Evolutionary conservation across 208 protist species (phyloP), one percentile per base, ranked within the genome.

Genomic region (Crithidia bombi): DNA sequence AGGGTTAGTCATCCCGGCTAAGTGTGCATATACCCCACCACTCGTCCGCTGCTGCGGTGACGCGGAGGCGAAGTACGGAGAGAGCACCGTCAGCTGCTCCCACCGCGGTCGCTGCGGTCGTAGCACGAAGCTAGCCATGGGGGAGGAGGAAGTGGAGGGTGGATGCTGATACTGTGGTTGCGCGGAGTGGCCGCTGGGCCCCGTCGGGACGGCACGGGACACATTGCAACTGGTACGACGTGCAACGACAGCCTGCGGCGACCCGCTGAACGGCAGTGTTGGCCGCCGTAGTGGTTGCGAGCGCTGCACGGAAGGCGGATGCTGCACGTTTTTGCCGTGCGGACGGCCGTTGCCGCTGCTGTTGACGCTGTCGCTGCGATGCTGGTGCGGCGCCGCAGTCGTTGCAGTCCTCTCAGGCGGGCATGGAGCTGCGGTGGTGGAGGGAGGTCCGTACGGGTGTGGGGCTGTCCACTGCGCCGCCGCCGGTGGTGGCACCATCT

Each of bases 401-500:
- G 36, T 41, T 6, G 36, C 36, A 6, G 36, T 41, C 9, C 36
- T 41, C 36, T 41, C 36, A 6, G 28, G 5, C n/a, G n/a, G n/a
- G n/a, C n/a, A n/a, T 55, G 7, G 43, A 23, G 43, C 11, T n/a
- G 5, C 7, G 43, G 21, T 35, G 28, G 28, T 35, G 26, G 17
- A 5, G 19, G 51, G 3, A 30, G 44, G 61, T 5, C 30, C 44
- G 46, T 56, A 56, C 2, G 46, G 61, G 21, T 66, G 46, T 4
- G 61, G 61, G 2, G 61, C 25, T 9, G 61, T 66, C 61, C 61
- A 56, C 33, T 43, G 61, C 21, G 33, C 46, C 2, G 32, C 47
- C 14, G 46, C 23, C 2, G 61, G 46, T 15, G 61, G 61, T 5
- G 61, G 46, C 46, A 56, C 44, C 33, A 66, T 66, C 32, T 66